These are phyloP conservation scores for Penicillium sp. DNA, from an alignment of 2,329 filamentous ascomycete genomes.

Conservation along the genomic window DNA sequence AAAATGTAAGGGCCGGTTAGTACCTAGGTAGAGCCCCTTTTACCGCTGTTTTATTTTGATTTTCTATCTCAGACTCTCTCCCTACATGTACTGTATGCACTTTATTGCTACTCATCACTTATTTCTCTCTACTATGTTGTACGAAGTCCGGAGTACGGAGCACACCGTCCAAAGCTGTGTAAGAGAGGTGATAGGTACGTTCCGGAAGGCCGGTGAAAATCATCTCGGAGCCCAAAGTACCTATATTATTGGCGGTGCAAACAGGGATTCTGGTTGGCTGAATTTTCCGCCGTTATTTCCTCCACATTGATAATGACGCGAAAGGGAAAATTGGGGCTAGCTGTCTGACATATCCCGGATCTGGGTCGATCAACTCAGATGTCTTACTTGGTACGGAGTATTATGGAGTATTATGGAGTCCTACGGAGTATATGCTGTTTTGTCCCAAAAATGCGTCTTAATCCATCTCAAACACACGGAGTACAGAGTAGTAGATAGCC, in stretches of 20 bases:
- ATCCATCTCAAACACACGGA: neutral
- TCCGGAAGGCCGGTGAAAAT: slow-evolving; percentile 7
- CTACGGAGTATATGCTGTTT: too few relatives aligned
- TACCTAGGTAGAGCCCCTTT: neutral
- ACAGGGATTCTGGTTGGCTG: slow-evolving; percentile 14
- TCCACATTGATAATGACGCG: slow-evolving; percentile 21
- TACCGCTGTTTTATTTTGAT: neutral
- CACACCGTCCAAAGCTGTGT: too few relatives aligned
- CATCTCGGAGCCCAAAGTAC: neutral
- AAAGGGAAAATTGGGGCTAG: slow-evolving; percentile 17
- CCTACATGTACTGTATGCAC: too few relatives aligned
- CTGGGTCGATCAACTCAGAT: neutral
- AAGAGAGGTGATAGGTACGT: too few relatives aligned
- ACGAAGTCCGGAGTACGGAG: too few relatives aligned
- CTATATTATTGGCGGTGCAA: neutral
- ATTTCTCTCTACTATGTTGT: neutral
- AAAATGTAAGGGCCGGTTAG: too few relatives aligned
- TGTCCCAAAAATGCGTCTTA: neutral
- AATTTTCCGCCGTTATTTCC: slow-evolving; percentile 15
- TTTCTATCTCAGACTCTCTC: too few relatives aligned
- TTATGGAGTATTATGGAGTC: neutral
- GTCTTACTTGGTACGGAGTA: neutral
- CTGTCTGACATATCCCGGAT: slow-evolving; percentile 5
- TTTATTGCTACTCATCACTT: neutral
- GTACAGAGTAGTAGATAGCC: too few relatives aligned